Evolutionary conservation across 177 flowering plant genomes (phyloP).

Genomic region (Telopea speciosissima): DNA sequence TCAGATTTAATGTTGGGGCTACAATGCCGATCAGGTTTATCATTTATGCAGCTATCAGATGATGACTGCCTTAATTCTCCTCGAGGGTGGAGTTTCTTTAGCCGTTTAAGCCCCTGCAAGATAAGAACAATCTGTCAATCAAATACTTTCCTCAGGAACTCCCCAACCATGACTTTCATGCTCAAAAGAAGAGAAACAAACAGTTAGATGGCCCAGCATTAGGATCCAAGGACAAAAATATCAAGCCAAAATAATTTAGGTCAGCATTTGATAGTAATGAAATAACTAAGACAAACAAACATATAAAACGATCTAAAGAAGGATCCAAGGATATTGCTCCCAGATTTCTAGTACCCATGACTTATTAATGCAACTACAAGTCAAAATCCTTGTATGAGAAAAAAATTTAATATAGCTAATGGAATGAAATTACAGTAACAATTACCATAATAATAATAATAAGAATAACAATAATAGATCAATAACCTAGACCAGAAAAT

Average conservation of each 20-base stretch:
- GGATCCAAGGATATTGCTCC: too few relatives aligned
- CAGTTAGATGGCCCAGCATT: not conserved
- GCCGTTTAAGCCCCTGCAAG: conserved; percentile 58
- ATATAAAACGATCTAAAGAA: too few relatives aligned
- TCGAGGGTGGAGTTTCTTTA: conserved; percentile 48
- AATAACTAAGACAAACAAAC: too few relatives aligned
- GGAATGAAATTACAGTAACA: too few relatives aligned
- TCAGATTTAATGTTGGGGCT: conserved; percentile 14
- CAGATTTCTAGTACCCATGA: too few relatives aligned
- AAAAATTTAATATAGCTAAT: too few relatives aligned
- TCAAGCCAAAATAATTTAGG: not conserved
- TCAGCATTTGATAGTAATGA: not conserved
- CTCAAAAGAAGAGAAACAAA: not conserved
- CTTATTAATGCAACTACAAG: too few relatives aligned
- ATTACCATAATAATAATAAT: too few relatives aligned
- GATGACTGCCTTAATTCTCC: conserved; percentile 30
- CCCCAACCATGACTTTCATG: not conserved
- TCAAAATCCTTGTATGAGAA: too few relatives aligned
- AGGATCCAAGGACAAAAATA: not conserved
- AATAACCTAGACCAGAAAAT: too few relatives aligned
- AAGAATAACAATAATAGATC: too few relatives aligned
- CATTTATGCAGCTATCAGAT: conserved; percentile 22
- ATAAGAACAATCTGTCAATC: not conserved
- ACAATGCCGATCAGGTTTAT: conserved; percentile 12
- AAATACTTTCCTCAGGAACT: not conserved